Evolutionary conservation across 1,284 basidiomycete species (phyloP), one percentile per base, ranked within the genome.

Genomic region (Calocybe gambosa): DNA sequence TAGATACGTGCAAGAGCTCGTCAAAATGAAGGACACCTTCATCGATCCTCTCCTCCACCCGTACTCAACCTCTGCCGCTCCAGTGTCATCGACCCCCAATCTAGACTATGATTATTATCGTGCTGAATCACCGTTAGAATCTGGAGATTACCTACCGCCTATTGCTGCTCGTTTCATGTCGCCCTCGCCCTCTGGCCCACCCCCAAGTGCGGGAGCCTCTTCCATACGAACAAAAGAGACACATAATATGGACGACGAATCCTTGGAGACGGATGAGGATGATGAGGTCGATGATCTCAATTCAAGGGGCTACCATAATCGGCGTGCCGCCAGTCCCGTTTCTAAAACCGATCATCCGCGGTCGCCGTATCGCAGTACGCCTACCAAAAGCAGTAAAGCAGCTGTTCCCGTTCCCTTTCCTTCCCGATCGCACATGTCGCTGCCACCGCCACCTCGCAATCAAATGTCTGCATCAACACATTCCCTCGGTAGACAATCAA

Each of bases 161-260:
- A 97, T 97, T 54, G 93, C 93, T 29, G 82, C 93, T 19, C 85
- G 89, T 44, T 97, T 93, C 71, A 86, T 92, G 67, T 85, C 87
- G 5, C 83, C 87, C 1, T 77, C 75, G 34, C 74, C 77, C 6
- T 75, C 78, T 26, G 73, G 73, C 40, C 70, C 74, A 13, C 74
- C 79, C 25, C 74, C 72, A 8, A 49, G 49, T 23, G 43, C 49
- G 4, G 52, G 45, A 13, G 21, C 69, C 62, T 26, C 69, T 55
- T 40, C 70, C 60, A 37, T 68, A 55, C 55, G 63, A 16, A 63
- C 68, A 46, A 72, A 72, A 52, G 76, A 81, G 39, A 70, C 73
- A 1, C 79, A 79, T 6, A 78, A 80, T 50, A 82, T 84, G 23
- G 87, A 89, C 54, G 77, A 75, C 39, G 85, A 87, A 54, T 85